Evolutionary conservation across 2,329 filamentous ascomycete genomes (phyloP), one percentile per base, ranked within the genome.

Genomic region (Lachnellula cervina): DNA sequence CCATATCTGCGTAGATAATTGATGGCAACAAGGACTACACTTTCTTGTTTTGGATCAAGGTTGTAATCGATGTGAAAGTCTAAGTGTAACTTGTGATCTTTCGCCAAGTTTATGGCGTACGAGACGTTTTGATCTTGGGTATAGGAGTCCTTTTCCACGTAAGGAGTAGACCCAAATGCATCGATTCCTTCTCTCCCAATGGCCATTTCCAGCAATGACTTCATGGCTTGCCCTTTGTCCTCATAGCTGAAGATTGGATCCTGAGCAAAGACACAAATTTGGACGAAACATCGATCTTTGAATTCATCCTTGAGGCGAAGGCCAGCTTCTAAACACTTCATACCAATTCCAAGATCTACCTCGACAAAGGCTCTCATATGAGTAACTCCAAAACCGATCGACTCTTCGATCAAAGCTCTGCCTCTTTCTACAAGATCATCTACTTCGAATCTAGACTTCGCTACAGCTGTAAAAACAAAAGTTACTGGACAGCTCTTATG

Each of bases 21-120:
- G 21, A 89, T 54, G 1, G 84, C 79, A 43, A 77, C 71, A 72
- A 79, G 80, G 0, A 85, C 70, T 52, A 84, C 70, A 0, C 82
- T 72, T 49, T 78, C 74, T 46, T 70, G 75, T 1, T 66, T 62
- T 2, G 70, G 57, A 51, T 84, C 77, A 2, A 89, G 72, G 55
- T 84, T 83, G 67, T 90, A 89, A 68, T 90, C 87, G 5, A 90
- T 75, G 66, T 90, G 87, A 46, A 89, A 82, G 64, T 90, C 87
- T 5, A 90, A 70, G 66, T 87, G 81, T 50, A 84, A 75, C 2
- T 69, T 65, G 40, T 76, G 66, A 21, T 71, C 59, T 38, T 84
- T 66, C 1, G 83, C 83, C 23, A 76, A 73, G 2, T 75, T 71
- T 40, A 87, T 72, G 16, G 86, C 81, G 81, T 83, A 89, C 17